phyloP scores from a whole-genome alignment of 2,329 filamentous ascomycete species.

The Fusarium solani-melongenae region DNA sequence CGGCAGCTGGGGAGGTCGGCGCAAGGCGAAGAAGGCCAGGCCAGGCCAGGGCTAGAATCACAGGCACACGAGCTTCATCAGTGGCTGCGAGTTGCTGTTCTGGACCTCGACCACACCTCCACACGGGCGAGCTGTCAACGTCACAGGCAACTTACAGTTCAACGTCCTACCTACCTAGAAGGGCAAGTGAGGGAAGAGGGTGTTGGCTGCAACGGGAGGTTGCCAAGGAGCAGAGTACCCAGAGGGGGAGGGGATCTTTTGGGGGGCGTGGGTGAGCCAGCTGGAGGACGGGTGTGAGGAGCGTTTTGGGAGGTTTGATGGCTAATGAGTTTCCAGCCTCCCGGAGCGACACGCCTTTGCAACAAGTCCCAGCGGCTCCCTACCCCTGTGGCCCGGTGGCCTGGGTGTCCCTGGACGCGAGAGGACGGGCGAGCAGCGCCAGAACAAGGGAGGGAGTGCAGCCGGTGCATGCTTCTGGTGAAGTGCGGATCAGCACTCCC shows the following conservation, averaged over 20 bases:
- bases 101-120: neutral
- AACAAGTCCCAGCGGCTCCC: conserved; percentile 31
- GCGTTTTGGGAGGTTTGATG: conserved; percentile 10
- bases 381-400: conserved; percentile 36
- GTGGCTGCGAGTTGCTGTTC: conserved; percentile 1
- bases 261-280: conserved; percentile 5
- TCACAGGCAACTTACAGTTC: conserved; percentile 15
- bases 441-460: conserved; percentile 4
- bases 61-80: neutral
- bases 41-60: neutral
- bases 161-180: conserved; percentile 24
- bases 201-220: conserved; percentile 21
- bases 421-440: conserved; percentile 4
- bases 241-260: conserved; percentile 21
- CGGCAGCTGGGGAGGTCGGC: neutral
- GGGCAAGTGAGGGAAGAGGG: conserved; percentile 3
- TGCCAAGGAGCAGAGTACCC: conserved; percentile 6
- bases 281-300: conserved; percentile 18
- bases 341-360: conserved; percentile 32
- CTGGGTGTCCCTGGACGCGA: conserved; percentile 29
- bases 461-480: neutral
- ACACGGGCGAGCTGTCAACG: conserved; percentile 19
- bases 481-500: conserved; percentile 29
- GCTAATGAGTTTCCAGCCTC: conserved; percentile 32
- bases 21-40: neutral